phyloP scores from a whole-genome alignment of 129 eudicot genomes.

The Chrysanthemum makinoi region DNA sequence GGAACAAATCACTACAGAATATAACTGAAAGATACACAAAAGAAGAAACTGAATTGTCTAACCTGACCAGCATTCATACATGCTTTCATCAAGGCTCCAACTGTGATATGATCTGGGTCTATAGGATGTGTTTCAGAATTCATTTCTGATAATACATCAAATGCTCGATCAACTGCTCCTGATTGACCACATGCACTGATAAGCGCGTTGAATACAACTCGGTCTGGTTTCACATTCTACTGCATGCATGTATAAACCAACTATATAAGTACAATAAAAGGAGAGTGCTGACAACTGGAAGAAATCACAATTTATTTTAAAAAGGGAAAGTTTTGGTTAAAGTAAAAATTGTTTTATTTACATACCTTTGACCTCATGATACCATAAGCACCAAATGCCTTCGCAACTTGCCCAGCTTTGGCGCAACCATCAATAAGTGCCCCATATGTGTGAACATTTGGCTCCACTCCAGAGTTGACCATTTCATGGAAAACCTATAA shows the following conservation, averaged over 20 bases:
- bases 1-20: slow-evolving; percentile 14
- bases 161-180: slow-evolving; percentile 98
- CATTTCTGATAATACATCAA: slow-evolving; percentile 97
- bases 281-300: slow-evolving; percentile 10
- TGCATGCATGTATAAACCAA: slow-evolving; percentile 53
- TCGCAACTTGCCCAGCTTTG: slow-evolving; percentile 95
- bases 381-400: slow-evolving; percentile 99
- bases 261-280: slow-evolving; percentile 23
- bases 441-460: slow-evolving; percentile 91
- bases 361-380: slow-evolving; percentile 96
- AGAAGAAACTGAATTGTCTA: slow-evolving; percentile 16
- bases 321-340: neutral
- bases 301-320: neutral
- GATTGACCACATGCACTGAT: slow-evolving; percentile 97
- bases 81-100: slow-evolving; percentile 96
- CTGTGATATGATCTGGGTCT: slow-evolving; percentile 90
- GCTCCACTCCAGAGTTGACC: slow-evolving; percentile 86
- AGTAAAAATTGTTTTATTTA: slow-evolving; percentile 2
- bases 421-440: slow-evolving; percentile 99
- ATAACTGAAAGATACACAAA: slow-evolving; percentile 6
- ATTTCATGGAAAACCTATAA: slow-evolving; percentile 96
- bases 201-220: slow-evolving; percentile 96
- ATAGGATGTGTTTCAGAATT: slow-evolving; percentile 65
- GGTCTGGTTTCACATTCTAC: slow-evolving; percentile 99
- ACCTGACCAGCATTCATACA: slow-evolving; percentile 92